phyloP scores from a whole-genome alignment of 192 early-diverging fungal species.

The Coemansia sp. region DNA sequence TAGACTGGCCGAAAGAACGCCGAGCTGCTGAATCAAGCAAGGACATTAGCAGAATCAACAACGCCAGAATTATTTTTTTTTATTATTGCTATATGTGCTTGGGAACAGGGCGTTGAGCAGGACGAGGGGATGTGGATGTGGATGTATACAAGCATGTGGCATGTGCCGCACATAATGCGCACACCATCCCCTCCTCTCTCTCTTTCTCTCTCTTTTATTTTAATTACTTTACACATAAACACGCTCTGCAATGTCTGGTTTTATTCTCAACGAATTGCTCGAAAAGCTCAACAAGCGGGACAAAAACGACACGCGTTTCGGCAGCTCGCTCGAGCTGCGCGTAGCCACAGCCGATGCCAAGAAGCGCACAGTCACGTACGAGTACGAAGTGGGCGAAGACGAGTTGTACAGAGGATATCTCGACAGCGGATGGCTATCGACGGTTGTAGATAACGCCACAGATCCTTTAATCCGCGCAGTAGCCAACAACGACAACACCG shows the following conservation, averaged over 20 bases:
- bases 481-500: conserved; percentile 9
- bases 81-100: too few relatives aligned
- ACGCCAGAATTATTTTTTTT: too few relatives aligned
- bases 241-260: conserved; percentile 17
- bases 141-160: too few relatives aligned
- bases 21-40: too few relatives aligned
- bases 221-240: neutral
- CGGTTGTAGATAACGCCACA: conserved; percentile 2
- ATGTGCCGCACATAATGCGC: too few relatives aligned
- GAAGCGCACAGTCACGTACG: conserved; percentile 12
- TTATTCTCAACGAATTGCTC: conserved; percentile 27
- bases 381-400: conserved; percentile 26
- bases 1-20: too few relatives aligned
- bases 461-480: conserved; percentile 1
- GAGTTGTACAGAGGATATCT: conserved; percentile 23
- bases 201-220: conserved; percentile 2
- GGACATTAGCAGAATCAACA: too few relatives aligned
- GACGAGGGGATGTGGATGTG: too few relatives aligned
- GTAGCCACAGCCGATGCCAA: conserved; percentile 1
- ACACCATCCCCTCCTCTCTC: neutral
- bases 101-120: too few relatives aligned
- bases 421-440: conserved; percentile 1
- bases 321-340: conserved; percentile 7
- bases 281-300: conserved; percentile 19
- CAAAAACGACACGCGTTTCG: conserved; percentile 11